Conservation (phyloP, 495 filamentous ascomycete species). For the Usnea hakonensis region DNA sequence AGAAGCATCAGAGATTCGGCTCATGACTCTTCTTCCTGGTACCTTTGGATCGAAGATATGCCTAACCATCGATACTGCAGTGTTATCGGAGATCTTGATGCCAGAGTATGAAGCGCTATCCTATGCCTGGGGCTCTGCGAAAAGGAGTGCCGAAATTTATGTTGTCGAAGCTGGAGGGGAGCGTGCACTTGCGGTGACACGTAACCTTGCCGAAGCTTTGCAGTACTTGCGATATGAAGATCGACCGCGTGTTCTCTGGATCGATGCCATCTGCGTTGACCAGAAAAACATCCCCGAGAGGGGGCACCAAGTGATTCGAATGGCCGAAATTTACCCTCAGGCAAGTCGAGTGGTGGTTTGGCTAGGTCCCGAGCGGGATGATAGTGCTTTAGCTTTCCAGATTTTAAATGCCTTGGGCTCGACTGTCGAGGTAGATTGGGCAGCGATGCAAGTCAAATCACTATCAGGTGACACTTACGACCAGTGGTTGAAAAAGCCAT, state of each 20-base stretch:
- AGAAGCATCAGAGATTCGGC: background rate
- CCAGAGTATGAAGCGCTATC: background rate
- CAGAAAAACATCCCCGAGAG: background rate
- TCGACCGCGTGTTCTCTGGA: background rate
- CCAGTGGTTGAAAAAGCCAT: too few species aligned
- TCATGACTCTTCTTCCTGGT: background rate
- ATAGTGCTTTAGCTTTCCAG: background rate
- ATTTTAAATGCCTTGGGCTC: background rate
- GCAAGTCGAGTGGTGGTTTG: background rate
- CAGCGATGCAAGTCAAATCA: background rate
- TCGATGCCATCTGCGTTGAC: constrained; percentile 1
- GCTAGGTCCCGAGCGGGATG: constrained; percentile 2
- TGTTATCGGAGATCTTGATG: background rate
- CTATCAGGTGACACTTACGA: too few species aligned
- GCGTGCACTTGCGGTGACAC: background rate
- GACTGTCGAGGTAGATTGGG: background rate
- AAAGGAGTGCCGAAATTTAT: background rate
- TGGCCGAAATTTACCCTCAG: background rate
- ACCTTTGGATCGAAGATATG: background rate
- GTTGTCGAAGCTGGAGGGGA: background rate
- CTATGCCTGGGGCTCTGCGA: background rate
- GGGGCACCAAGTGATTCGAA: background rate
- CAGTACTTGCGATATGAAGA: background rate
- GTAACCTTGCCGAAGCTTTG: background rate
- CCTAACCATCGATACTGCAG: background rate